Evolutionary conservation across 2,329 filamentous ascomycete species (phyloP).

Genomic region (Beauveria pseudobassiana): DNA sequence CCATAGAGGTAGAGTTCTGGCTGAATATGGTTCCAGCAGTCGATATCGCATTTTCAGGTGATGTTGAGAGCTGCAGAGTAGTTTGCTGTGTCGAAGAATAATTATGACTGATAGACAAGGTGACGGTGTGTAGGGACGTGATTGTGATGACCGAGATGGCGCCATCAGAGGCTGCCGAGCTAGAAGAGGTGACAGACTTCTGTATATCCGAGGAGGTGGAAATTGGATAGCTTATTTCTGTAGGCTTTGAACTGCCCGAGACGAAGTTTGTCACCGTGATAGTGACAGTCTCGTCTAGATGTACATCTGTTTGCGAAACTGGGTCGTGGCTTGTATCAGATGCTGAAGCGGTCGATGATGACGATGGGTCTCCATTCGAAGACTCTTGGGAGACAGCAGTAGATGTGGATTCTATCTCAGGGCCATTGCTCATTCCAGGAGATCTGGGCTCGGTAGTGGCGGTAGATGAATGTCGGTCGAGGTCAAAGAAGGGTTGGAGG

Average conservation of each 20-base stretch:
- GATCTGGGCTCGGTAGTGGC: slow-evolving; percentile 1
- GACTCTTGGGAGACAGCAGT: neutral
- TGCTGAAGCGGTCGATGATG: neutral
- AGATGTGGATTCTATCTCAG: slow-evolving; percentile 5
- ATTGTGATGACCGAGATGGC: neutral
- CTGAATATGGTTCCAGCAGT: neutral
- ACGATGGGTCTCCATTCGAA: neutral
- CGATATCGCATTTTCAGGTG: neutral
- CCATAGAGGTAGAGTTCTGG: neutral
- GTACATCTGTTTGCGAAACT: neutral
- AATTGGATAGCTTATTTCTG: neutral
- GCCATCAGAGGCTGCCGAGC: neutral
- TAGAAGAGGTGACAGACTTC: neutral
- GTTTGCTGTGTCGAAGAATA: neutral
- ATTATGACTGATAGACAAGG: neutral
- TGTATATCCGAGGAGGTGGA: neutral
- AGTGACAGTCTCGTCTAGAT: neutral
- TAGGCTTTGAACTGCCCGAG: neutral
- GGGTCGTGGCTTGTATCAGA: neutral
- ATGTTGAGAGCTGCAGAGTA: neutral
- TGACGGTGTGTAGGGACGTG: slow-evolving; percentile 4
- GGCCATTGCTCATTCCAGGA: neutral
- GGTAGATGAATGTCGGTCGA: neutral
- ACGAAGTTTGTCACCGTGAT: slow-evolving; percentile 5
- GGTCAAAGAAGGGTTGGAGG: neutral